These are phyloP conservation scores for Trametes villosa DNA, from an alignment of 768 basidiomycete species.

Conservation along the genomic window DNA sequence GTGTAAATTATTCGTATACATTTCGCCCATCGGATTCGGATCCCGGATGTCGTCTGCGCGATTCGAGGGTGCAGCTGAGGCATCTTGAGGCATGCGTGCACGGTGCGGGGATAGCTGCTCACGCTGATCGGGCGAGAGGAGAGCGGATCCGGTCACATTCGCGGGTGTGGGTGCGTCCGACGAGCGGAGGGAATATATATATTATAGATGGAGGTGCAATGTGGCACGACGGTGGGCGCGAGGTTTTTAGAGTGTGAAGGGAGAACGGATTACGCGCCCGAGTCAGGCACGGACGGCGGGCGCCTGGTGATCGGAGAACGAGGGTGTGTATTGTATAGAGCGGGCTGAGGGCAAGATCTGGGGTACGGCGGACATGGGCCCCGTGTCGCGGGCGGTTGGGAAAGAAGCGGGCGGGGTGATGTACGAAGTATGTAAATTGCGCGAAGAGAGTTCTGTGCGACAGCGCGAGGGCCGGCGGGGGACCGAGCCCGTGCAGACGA, in stretches of 20 bases:
- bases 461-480: not conserved
- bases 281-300: constrained; percentile 11
- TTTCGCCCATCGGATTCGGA: no score
- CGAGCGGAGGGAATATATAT: not conserved
- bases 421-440: constrained; percentile 18
- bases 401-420: not conserved
- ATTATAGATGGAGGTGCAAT: not conserved
- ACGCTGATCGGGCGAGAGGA: no score
- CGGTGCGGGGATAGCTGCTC: no score
- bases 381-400: constrained; percentile 7
- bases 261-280: constrained; percentile 9
- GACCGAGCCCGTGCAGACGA: not conserved
- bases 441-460: constrained; percentile 3
- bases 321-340: constrained; percentile 1
- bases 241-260: constrained; percentile 22
- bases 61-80: no score
- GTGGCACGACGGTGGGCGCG: constrained; percentile 2
- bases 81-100: not conserved
- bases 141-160: not conserved
- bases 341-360: constrained; percentile 15
- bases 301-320: constrained; percentile 14
- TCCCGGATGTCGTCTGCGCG: not conserved
- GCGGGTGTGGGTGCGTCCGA: constrained; percentile 2
- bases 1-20: constrained; percentile 1
- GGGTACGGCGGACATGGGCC: constrained; percentile 16